A percentile compares a stretch with the other conserved stretches of the same genome.
phyloP scores from a whole-genome alignment of 306 rosid genomes.

The Arachis hypogaea region DNA sequence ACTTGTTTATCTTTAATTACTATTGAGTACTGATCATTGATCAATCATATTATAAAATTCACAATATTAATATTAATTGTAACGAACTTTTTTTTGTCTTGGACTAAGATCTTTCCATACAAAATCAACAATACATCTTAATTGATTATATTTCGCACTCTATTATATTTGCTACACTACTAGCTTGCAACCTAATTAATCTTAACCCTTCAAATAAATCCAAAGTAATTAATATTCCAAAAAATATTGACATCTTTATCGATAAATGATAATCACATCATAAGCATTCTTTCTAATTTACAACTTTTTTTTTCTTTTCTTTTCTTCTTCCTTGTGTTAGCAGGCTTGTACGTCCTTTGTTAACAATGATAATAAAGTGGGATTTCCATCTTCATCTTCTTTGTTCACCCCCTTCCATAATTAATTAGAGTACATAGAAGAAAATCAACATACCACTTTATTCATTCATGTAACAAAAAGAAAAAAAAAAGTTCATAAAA shows the following conservation, averaged over 20 bases:
- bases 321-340: constrained; percentile 27
- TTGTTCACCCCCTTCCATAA: constrained; percentile 40
- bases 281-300: constrained; percentile 25
- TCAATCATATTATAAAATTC: constrained; percentile 5
- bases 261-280: constrained; percentile 11
- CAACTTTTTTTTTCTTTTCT: constrained; percentile 25
- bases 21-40: not conserved
- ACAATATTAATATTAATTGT: constrained; percentile 30
- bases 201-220: constrained; percentile 21
- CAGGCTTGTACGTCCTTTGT: constrained; percentile 32
- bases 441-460: no score
- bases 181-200: constrained; percentile 21
- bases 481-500: no score
- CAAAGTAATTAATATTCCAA: not conserved
- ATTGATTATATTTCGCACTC: not conserved
- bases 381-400: constrained; percentile 41
- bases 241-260: constrained; percentile 35
- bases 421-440: no score
- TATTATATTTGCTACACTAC: constrained; percentile 16
- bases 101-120: constrained; percentile 16
- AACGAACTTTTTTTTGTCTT: not conserved
- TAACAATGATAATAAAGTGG: constrained; percentile 36
- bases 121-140: constrained; percentile 17
- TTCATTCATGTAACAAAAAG: no score
- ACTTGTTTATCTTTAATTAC: constrained; percentile 4